Conservation (phyloP, 1,284 basidiomycete genomes). For the Takashimella koratensis region DNA sequence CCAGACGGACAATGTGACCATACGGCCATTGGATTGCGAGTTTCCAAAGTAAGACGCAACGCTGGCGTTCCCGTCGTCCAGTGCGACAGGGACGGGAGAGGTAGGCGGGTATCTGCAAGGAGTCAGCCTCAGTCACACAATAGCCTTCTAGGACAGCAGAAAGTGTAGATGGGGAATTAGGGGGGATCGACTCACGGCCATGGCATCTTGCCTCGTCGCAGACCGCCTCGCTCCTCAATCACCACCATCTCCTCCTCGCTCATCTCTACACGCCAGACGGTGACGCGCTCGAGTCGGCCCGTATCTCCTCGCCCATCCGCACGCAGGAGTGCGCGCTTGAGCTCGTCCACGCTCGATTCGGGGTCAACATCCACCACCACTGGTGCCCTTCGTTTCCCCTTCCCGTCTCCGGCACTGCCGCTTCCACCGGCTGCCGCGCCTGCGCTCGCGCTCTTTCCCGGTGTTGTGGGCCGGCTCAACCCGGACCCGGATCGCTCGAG, state of each 20-base stretch:
- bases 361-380: constrained; percentile 33
- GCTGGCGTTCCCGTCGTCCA: constrained; percentile 24
- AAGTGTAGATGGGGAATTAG: not conserved
- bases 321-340: constrained; percentile 34
- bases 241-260: constrained; percentile 39
- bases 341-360: constrained; percentile 27
- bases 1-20: constrained; percentile 41
- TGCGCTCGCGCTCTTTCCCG: not conserved
- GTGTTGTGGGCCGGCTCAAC: not conserved
- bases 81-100: constrained; percentile 28
- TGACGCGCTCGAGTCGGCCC: constrained; percentile 20
- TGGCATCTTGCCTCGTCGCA: constrained; percentile 40
- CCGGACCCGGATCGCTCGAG: not conserved
- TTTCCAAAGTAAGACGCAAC: constrained; percentile 36
- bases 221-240: constrained; percentile 36
- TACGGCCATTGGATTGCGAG: constrained; percentile 27
- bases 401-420: not conserved
- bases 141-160: not conserved
- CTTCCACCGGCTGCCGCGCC: not conserved
- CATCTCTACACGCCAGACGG: constrained; percentile 44
- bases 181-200: constrained; percentile 34
- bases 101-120: constrained; percentile 32
- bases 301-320: constrained; percentile 25
- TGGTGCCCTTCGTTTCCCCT: constrained; percentile 14
- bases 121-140: too few species aligned